phyloP scores from a whole-genome alignment of 441 rosid species.

The Corymbia calophylla region DNA sequence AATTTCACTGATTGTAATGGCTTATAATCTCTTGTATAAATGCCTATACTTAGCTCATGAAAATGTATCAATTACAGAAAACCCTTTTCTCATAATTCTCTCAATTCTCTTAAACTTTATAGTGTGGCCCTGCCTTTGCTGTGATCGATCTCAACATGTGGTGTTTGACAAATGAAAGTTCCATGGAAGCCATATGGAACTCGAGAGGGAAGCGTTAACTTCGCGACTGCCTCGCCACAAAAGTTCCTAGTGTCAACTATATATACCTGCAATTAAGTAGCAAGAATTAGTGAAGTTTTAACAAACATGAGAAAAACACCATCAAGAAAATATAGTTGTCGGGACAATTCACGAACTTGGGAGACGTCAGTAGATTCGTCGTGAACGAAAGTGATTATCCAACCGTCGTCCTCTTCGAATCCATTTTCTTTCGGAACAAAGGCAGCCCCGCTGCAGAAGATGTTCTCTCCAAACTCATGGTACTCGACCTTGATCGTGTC shows the following conservation, averaged over 20 bases:
- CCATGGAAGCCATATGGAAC: slow-evolving; percentile 56
- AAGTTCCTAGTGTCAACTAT: slow-evolving; percentile 31
- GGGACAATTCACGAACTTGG: slow-evolving; percentile 12
- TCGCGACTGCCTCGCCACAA: slow-evolving; percentile 19
- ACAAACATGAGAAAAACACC: neutral
- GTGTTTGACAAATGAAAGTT: slow-evolving; percentile 16
- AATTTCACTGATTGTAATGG: too few relatives aligned
- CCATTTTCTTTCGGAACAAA: slow-evolving; percentile 25
- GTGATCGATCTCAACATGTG: neutral
- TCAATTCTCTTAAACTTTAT: too few relatives aligned
- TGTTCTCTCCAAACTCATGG: slow-evolving; percentile 27
- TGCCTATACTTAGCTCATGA: too few relatives aligned
- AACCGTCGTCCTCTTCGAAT: slow-evolving; percentile 40
- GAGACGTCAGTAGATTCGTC: slow-evolving; percentile 25
- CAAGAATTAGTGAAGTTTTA: neutral
- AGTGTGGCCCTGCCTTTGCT: neutral
- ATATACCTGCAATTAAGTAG: slow-evolving; percentile 13
- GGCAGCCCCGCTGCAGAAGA: slow-evolving; percentile 30
- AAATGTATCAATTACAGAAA: too few relatives aligned
- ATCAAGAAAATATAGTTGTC: neutral
- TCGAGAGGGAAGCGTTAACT: slow-evolving; percentile 28
- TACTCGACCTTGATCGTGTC: slow-evolving; percentile 24
- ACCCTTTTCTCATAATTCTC: too few relatives aligned
- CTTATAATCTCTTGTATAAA: too few relatives aligned
- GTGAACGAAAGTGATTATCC: slow-evolving; percentile 41